Evolutionary conservation across 108 stramenopile genomes (phyloP), one percentile per base, ranked within the genome.

Genomic region (Cyclotella kingstonii): DNA sequence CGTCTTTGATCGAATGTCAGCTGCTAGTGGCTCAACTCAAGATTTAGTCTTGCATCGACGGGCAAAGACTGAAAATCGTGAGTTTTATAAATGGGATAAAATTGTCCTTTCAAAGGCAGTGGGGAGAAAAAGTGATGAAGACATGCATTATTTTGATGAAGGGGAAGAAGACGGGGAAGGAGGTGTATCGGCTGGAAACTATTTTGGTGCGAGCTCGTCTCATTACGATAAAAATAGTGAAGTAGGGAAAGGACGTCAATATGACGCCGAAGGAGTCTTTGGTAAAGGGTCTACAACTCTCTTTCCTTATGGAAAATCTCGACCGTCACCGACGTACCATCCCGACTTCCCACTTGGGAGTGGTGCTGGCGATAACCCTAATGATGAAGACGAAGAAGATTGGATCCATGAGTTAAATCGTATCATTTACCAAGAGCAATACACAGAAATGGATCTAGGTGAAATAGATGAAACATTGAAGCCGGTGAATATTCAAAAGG

Each of bases 11-110:
- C 84, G 79, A 35, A 54, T 93, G 30, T 81, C 81, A 1, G 69
- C 84, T 4, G 84, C 72, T 8, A 52, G 40, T 23, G 91, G 91
- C 29, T 80, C 86, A 1, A 87, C 86, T 2, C 86, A 93, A 65
- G 86, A 89, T 65, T 67, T 84, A 56, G 84, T 83, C 10, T 76
- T 74, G 23, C 35, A 50, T 18, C 65, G 91, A 9, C 66, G 86
- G 25, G 73, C 76, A 7, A 34, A 79, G 55, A 53, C 70, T 66
- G 76, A 80, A 73, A 47, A 36, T 23, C 28, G 73, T 8, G 73
- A 73, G 6, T 73, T 46, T 45, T 64, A 21, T 25, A 35, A 50
- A 10, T 46, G 60, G 51, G 66, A 73, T 25, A 44, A 19, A n/a
- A 59, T 63, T 47, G 45, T 59, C 5, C 29, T 70, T 11, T 34